Percentiles rank a stretch among this genome's conserved stretches.
Evolutionary conservation across 139 green algal genomes (phyloP).

Genomic region (Ulvella scutata): DNA sequence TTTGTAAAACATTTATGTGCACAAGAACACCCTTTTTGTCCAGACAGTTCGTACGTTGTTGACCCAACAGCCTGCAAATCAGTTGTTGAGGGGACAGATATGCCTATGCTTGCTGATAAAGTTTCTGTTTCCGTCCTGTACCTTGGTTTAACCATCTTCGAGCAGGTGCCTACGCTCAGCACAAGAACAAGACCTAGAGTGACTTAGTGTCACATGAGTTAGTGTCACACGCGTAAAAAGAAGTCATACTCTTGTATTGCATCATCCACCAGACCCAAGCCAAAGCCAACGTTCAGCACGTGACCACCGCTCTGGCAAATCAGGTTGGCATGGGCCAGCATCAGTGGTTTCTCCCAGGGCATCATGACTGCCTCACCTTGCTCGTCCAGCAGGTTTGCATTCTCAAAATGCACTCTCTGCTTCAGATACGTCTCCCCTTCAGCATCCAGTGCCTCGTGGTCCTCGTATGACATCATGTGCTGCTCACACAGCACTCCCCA

Average conservation of each 20-base stretch:
- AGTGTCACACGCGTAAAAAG: too few relatives aligned
- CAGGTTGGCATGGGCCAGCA: slow-evolving; percentile 71
- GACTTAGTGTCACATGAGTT: too few relatives aligned
- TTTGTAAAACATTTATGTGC: too few relatives aligned
- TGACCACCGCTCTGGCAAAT: slow-evolving; percentile 43
- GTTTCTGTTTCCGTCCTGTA: too few relatives aligned
- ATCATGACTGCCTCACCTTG: slow-evolving; percentile 92
- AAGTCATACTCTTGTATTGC: slow-evolving; percentile 36
- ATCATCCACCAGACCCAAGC: slow-evolving; percentile 78
- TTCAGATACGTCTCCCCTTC: slow-evolving; percentile 20
- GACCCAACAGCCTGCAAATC: too few relatives aligned
- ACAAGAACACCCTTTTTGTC: too few relatives aligned
- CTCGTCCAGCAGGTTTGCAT: slow-evolving; percentile 54
- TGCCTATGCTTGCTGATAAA: too few relatives aligned
- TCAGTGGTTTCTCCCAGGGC: slow-evolving; percentile 85
- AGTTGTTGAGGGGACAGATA: too few relatives aligned
- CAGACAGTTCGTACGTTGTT: too few relatives aligned
- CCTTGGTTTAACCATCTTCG: too few relatives aligned
- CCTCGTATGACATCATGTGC: slow-evolving; percentile 14
- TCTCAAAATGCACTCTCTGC: slow-evolving; percentile 35
- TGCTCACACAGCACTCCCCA: slow-evolving; percentile 11
- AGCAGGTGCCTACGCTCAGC: too few relatives aligned
- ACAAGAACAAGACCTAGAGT: too few relatives aligned
- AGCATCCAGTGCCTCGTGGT: background rate
- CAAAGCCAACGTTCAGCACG: slow-evolving; percentile 94